Evolutionary conservation across 176 grass and related monocot genomes (phyloP).

Genomic region (Oropetium thomaeum): DNA sequence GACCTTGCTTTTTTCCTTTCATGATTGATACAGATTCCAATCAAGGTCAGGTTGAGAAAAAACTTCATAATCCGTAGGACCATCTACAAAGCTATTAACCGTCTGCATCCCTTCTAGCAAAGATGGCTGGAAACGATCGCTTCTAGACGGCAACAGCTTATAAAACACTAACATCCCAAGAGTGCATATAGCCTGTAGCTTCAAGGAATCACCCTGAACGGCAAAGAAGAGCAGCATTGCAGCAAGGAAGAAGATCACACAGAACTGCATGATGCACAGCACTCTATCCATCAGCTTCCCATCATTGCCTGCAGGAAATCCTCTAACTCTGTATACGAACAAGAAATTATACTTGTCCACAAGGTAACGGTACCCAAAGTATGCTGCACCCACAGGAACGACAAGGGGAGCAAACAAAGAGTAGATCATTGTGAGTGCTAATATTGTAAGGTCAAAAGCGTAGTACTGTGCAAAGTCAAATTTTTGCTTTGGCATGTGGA

Average conservation of each 20-base stretch:
- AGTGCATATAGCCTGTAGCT: slow-evolving; percentile 86
- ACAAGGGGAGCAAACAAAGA: slow-evolving; percentile 86
- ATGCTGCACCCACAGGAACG: slow-evolving; percentile 83
- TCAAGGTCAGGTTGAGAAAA: slow-evolving; percentile 90
- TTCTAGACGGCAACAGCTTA: slow-evolving; percentile 83
- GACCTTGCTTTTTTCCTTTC: slow-evolving; percentile 42
- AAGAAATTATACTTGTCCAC: slow-evolving; percentile 99
- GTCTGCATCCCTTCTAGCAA: slow-evolving; percentile 92
- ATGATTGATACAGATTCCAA: slow-evolving; percentile 86
- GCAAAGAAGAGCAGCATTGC: slow-evolving; percentile 93
- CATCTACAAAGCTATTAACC: slow-evolving; percentile 93
- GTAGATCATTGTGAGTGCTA: slow-evolving; percentile 97
- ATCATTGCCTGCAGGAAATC: slow-evolving; percentile 94
- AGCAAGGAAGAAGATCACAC: slow-evolving; percentile 88
- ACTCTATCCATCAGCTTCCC: slow-evolving; percentile 96
- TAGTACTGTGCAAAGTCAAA: slow-evolving; percentile 99
- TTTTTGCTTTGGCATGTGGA: slow-evolving; percentile 90
- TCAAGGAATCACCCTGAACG: slow-evolving; percentile 80
- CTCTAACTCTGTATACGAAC: slow-evolving; percentile 92
- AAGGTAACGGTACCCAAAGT: slow-evolving; percentile 98
- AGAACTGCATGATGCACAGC: slow-evolving; percentile 96
- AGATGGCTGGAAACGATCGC: slow-evolving; percentile 63
- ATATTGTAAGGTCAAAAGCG: slow-evolving; percentile 95
- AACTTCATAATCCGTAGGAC: slow-evolving; percentile 87
- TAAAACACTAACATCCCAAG: slow-evolving; percentile 84